These are phyloP conservation scores for Lichtheimia ramosa DNA, from an alignment of 371 early-diverging fungal genomes.

Conservation along the genomic window DNA sequence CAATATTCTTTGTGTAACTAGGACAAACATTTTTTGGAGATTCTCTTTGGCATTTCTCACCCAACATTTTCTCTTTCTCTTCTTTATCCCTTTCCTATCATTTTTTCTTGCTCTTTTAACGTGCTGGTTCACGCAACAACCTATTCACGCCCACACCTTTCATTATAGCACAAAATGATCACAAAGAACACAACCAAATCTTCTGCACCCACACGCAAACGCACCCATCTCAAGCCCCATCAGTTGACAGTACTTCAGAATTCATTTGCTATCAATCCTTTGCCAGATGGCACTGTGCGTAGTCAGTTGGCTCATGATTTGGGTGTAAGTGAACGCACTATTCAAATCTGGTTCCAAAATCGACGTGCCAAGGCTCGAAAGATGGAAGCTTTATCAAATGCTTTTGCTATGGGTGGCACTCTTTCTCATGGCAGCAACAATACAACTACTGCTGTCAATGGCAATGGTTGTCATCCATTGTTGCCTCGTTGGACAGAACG, in stretches of 20 bases:
- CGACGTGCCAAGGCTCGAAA: slow-evolving; percentile 66
- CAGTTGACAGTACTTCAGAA: slow-evolving; percentile 34
- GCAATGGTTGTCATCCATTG: neutral
- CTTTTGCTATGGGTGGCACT: neutral
- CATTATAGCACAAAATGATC: neutral
- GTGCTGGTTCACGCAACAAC: slow-evolving; percentile 1
- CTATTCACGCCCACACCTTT: neutral
- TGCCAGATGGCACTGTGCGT: slow-evolving; percentile 35
- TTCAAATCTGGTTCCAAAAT: slow-evolving; percentile 98
- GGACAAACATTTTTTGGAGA: neutral
- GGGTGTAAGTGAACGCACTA: slow-evolving; percentile 55
- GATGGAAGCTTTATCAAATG: slow-evolving; percentile 16
- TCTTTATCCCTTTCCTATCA: neutral
- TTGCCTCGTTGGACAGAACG: slow-evolving; percentile 9
- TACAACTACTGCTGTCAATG: neutral
- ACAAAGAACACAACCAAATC: neutral
- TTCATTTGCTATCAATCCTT: slow-evolving; percentile 35
- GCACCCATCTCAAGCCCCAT: slow-evolving; percentile 26
- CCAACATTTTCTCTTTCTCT: neutral
- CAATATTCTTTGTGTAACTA: slow-evolving; percentile 1
- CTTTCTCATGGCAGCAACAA: neutral
- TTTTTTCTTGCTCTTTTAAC: neutral
- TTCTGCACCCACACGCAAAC: slow-evolving; percentile 17
- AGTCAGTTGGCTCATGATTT: slow-evolving; percentile 32
- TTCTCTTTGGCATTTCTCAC: neutral